Evolutionary conservation across 805 yeast species (phyloP).

Genomic region (Saccharomycopsis amapae): DNA sequence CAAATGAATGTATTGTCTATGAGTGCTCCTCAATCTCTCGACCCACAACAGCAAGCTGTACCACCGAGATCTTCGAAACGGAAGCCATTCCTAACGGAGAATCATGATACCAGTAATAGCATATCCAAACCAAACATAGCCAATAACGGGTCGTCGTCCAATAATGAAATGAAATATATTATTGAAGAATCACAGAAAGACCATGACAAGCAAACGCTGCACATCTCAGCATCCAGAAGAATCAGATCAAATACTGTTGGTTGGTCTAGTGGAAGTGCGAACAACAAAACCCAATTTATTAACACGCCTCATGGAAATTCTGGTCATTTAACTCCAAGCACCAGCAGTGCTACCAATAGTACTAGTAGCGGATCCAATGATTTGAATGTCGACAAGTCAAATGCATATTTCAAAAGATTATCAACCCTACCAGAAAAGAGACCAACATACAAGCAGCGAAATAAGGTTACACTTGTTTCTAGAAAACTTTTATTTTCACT

Average conservation of each 20-base stretch:
- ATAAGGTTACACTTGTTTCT: constrained; percentile 30
- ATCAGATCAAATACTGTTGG: constrained; percentile 15
- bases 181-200: background rate
- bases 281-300: background rate
- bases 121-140: background rate
- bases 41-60: constrained; percentile 1
- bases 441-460: constrained; percentile 7
- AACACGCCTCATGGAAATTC: background rate
- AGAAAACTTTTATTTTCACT: constrained; percentile 39
- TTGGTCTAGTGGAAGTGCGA: constrained; percentile 1
- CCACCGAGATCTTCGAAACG: constrained; percentile 14
- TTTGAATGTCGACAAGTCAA: constrained; percentile 33
- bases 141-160: background rate
- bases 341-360: background rate
- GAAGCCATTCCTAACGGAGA: background rate
- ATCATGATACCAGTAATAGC: background rate
- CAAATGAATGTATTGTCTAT: no score
- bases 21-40: no score
- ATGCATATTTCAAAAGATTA: constrained; percentile 40
- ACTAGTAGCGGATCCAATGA: no score
- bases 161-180: background rate
- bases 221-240: constrained; percentile 4
- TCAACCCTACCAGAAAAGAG: constrained; percentile 36
- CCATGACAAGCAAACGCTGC: background rate
- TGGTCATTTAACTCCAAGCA: background rate